phyloP scores from a whole-genome alignment of 2,329 filamentous ascomycete genomes.

The Metarhizium anisopliae region DNA sequence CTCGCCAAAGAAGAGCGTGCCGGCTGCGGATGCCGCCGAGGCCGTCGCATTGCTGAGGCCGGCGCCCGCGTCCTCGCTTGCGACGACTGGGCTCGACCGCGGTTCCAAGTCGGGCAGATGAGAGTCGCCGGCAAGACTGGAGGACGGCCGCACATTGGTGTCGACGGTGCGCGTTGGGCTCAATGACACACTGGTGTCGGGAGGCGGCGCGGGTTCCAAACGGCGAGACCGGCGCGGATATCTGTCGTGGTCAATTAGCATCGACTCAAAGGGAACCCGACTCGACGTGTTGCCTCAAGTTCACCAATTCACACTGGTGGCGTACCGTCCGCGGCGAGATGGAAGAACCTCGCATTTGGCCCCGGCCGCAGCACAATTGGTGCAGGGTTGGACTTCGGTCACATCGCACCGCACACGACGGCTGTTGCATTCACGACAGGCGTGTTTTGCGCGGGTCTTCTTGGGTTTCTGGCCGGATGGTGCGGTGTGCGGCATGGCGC shows the following conservation, averaged over 20 bases:
- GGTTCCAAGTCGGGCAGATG: constrained; percentile 2
- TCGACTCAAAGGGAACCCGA: background rate
- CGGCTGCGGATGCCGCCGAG: constrained; percentile 13
- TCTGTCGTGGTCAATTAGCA: constrained; percentile 5
- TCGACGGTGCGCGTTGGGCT: constrained; percentile 4
- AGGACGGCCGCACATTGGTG: background rate
- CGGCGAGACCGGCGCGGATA: constrained; percentile 15
- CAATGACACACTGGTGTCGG: constrained; percentile 6
- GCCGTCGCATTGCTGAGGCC: constrained; percentile 1
- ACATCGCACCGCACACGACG: constrained; percentile 27
- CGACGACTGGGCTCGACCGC: background rate
- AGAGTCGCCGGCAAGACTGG: constrained; percentile 1
- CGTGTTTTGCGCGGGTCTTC: constrained; percentile 24
- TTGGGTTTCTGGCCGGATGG: constrained; percentile 17
- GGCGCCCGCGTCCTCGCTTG: constrained; percentile 1
- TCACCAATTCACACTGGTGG: background rate
- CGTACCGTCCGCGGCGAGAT: constrained; percentile 24
- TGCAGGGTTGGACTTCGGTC: constrained; percentile 23
- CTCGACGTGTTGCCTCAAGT: background rate
- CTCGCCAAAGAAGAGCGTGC: constrained; percentile 27
- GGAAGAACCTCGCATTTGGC: constrained; percentile 22
- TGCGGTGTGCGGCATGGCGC: constrained; percentile 2
- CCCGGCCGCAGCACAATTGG: constrained; percentile 19
- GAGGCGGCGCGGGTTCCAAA: constrained; percentile 8
- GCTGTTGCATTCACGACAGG: constrained; percentile 25